Percentiles rank a stretch among this genome's conserved stretches.
Evolutionary conservation across 164 flowering plant species (phyloP).

Genomic region (Aristolochia californica): DNA sequence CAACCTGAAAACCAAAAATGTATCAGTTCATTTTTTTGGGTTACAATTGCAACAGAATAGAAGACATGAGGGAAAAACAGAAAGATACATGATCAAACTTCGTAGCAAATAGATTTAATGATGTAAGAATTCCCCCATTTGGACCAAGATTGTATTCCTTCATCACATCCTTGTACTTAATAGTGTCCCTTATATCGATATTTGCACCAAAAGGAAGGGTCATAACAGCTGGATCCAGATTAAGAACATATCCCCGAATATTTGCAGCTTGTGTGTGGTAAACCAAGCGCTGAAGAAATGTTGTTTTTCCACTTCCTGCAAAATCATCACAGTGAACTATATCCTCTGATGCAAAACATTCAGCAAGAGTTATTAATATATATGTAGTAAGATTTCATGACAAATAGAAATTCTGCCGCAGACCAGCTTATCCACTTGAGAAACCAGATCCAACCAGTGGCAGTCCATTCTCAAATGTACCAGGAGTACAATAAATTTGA

Average conservation of each 20-base stretch:
- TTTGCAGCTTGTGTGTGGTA: slow-evolving; percentile 66
- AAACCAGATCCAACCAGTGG: too few species aligned
- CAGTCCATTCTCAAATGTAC: too few species aligned
- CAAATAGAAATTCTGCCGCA: too few species aligned
- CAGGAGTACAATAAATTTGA: too few species aligned
- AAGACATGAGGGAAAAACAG: too few species aligned
- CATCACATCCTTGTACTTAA: slow-evolving; percentile 91
- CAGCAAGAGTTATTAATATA: background rate
- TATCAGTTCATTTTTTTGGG: background rate
- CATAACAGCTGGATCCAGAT: slow-evolving; percentile 90
- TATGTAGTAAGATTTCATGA: too few species aligned
- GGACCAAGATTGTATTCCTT: slow-evolving; percentile 94
- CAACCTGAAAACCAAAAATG: slow-evolving; percentile 41
- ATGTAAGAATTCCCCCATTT: slow-evolving; percentile 89
- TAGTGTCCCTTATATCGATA: slow-evolving; percentile 90
- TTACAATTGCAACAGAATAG: background rate
- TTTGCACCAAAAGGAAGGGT: slow-evolving; percentile 88
- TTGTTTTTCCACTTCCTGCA: slow-evolving; percentile 91
- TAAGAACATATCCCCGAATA: slow-evolving; percentile 69
- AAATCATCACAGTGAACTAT: background rate
- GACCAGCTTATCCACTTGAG: too few species aligned
- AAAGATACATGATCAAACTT: slow-evolving; percentile 82
- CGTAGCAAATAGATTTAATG: slow-evolving; percentile 84
- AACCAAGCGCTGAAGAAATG: slow-evolving; percentile 72
- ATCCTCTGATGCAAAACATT: background rate